Evolutionary conservation across 257 asterid genomes (phyloP), one percentile per base, ranked within the genome.

Genomic region (Orobanche coerulescens): DNA sequence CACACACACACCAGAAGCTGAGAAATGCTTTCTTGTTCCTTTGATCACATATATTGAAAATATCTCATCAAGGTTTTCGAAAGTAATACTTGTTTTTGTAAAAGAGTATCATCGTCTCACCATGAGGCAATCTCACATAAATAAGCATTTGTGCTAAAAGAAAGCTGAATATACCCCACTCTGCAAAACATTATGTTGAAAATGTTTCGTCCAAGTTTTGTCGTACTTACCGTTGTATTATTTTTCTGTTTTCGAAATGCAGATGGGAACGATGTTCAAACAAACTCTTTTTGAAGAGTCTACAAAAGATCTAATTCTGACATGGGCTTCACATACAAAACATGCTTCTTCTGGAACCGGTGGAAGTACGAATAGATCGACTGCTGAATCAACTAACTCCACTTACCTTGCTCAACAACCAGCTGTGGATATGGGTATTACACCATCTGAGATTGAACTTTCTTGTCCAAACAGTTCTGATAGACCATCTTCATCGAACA

Each of bases 221-320:
- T n/a, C 26, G 26, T 19, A 19, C 54, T 47, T 47, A 47, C 54
- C 54, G 14, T n/a, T n/a, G n/a, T n/a, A n/a, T n/a, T n/a, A 16
- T 4, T 36, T 18, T n/a, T 36, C 39, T 51, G 49, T 14, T 33
- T 72, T 9, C 34, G 15, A 4, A 16, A 61, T 64, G 67, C 79
- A 90, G 97, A 90, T 90, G 97, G 94, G 95, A 7, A 83, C 81
- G 71, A 69, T 53, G 75, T 90, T 84, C 34, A 87, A 83, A 76
- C 65, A 73, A 63, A 86, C 87, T 4, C 26, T 90, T 18, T 87
- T 90, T 34, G 68, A 74, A 3, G 65, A 72, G 22, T 52, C 10
- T 5, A 58, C 16, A 2, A 68, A 62, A 2, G 74, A 5, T 0
- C 53, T 64, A 28, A n/a, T 90, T 12, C 2, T 1, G 30, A 14